Evolutionary conservation across 2,329 filamentous ascomycete genomes (phyloP).

Genomic region (Neospermospora avenae): DNA sequence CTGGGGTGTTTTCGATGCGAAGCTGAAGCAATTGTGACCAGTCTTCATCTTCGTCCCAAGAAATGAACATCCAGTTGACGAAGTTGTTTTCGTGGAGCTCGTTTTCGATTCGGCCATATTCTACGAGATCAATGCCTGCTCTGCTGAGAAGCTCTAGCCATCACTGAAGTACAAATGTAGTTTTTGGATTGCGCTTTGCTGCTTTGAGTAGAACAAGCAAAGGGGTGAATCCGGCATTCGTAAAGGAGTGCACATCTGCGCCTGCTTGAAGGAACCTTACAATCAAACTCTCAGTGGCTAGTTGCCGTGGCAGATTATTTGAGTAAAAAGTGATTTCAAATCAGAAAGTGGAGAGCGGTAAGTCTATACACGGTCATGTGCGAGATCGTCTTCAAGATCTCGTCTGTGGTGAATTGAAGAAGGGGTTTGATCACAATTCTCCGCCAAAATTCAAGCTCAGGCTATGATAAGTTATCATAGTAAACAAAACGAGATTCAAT

Average conservation of each 20-base stretch:
- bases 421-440: not conserved
- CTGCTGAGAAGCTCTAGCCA: not conserved
- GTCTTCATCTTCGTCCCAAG: no score
- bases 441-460: not conserved
- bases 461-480: no score
- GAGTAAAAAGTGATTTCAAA: no score
- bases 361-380: no score
- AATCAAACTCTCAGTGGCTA: not conserved
- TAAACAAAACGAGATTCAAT: conserved; percentile 39
- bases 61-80: not conserved
- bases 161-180: not conserved
- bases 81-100: not conserved
- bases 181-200: no score
- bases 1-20: not conserved
- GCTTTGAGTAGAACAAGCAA: not conserved
- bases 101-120: conserved; percentile 7
- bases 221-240: not conserved
- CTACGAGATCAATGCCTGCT: not conserved
- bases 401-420: not conserved
- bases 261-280: not conserved
- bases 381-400: no score
- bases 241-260: not conserved
- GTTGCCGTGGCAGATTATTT: no score
- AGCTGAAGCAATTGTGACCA: not conserved
- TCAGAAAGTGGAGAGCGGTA: no score